Conservation (phyloP, 164 flowering plant species). For the Tetracentron sinense region DNA sequence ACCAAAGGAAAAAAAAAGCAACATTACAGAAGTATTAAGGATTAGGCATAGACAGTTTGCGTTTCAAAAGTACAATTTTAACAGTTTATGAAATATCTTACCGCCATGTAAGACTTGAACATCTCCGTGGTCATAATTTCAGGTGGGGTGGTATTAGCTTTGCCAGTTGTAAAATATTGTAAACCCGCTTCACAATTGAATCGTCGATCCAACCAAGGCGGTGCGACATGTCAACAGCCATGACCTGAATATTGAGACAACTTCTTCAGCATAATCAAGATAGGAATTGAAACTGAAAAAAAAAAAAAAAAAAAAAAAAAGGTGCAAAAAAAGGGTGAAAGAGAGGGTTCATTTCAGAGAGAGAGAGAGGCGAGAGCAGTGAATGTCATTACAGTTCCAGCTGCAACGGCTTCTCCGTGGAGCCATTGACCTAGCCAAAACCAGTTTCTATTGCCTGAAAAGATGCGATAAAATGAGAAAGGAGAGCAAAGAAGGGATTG, state of each 20-base stretch:
- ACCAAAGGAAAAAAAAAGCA: too few relatives aligned
- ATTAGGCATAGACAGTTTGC: not conserved
- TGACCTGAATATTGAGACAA: conserved; percentile 52
- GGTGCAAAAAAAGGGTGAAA: too few relatives aligned
- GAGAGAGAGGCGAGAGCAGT: not conserved
- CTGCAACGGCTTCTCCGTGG: conserved; percentile 99
- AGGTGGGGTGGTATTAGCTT: conserved; percentile 84
- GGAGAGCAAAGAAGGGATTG: not conserved
- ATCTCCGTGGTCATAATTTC: conserved; percentile 83
- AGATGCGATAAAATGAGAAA: not conserved
- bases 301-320: too few relatives aligned
- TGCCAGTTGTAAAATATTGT: conserved; percentile 57
- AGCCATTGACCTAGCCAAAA: conserved; percentile 95
- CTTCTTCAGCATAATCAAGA: not conserved
- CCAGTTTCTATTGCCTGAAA: conserved; percentile 95
- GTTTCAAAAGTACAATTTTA: not conserved
- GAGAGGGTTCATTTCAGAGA: too few relatives aligned
- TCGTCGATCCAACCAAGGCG: conserved; percentile 99
- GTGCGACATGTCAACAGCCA: conserved; percentile 98
- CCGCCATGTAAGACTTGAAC: conserved; percentile 95
- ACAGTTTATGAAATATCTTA: conserved; percentile 18
- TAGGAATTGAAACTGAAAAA: not conserved
- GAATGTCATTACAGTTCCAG: conserved; percentile 69
- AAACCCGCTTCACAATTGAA: conserved; percentile 64
- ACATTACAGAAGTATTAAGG: not conserved